phyloP scores from a whole-genome alignment of 2,329 filamentous ascomycete species.

The Exophiala oligosperma region DNA sequence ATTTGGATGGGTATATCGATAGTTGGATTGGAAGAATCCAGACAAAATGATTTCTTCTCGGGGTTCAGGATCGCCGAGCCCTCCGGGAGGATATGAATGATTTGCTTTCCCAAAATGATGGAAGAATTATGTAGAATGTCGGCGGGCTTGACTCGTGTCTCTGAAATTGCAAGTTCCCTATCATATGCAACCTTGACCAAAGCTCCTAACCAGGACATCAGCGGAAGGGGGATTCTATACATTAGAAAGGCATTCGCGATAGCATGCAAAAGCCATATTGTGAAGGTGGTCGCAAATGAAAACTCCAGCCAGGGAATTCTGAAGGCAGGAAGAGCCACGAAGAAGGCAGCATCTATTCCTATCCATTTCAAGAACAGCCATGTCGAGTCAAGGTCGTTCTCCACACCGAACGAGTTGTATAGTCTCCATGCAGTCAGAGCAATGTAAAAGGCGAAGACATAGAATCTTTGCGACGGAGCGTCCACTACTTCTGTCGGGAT shows the following conservation, averaged over 20 bases:
- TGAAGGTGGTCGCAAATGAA: conserved; percentile 70
- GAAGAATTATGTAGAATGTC: conserved; percentile 88
- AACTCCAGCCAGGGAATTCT: conserved; percentile 97
- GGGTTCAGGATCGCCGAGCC: conserved; percentile 91
- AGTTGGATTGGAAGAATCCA: conserved; percentile 63
- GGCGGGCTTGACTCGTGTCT: conserved; percentile 84
- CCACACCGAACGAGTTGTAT: conserved; percentile 79
- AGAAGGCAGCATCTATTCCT: conserved; percentile 77
- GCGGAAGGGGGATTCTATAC: conserved; percentile 83
- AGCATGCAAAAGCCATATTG: conserved; percentile 70
- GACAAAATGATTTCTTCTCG: conserved; percentile 74
- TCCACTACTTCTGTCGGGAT: conserved; percentile 82
- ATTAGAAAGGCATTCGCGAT: conserved; percentile 81
- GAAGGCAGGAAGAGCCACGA: conserved; percentile 83
- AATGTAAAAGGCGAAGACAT: conserved; percentile 77
- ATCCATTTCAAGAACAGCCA: conserved; percentile 94
- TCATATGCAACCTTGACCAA: conserved; percentile 84
- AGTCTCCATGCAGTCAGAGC: conserved; percentile 77
- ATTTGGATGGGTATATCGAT: conserved; percentile 80
- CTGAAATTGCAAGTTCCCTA: conserved; percentile 89
- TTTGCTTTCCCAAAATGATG: conserved; percentile 92
- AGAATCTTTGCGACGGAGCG: conserved; percentile 86
- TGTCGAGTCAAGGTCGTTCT: conserved; percentile 83
- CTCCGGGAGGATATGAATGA: conserved; percentile 96
- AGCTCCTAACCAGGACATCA: conserved; percentile 70